Conservation (phyloP, 2,329 filamentous ascomycete genomes). For the Magnaporthiopsis incrustans region DNA sequence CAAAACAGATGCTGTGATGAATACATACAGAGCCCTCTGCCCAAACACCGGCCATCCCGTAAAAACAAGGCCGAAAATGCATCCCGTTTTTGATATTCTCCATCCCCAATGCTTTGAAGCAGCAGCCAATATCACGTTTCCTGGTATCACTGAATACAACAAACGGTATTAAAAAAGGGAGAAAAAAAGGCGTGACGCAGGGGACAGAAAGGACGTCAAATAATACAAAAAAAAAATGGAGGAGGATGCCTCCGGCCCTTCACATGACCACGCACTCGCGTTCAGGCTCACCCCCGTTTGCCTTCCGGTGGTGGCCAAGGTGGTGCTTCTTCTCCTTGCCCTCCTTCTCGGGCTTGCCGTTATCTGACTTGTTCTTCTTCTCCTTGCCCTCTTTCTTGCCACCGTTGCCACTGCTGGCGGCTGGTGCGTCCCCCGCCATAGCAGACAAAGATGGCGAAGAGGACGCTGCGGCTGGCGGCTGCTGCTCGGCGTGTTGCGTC, state of each 20-base stretch:
- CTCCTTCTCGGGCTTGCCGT: constrained; percentile 15
- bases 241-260: neutral
- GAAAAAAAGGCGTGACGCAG: too few relatives aligned
- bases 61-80: neutral
- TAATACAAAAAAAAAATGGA: neutral
- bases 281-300: constrained; percentile 19
- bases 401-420: neutral
- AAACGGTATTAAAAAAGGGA: neutral
- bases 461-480: neutral
- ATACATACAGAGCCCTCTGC: neutral
- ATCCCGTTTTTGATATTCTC: neutral
- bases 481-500: constrained; percentile 19
- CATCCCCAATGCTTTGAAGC: too few relatives aligned
- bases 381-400: constrained; percentile 7
- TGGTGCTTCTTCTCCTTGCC: constrained; percentile 18
- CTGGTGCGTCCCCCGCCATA: neutral
- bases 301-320: constrained; percentile 8
- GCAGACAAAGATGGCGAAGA: neutral
- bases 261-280: constrained; percentile 25
- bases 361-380: constrained; percentile 11
- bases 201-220: neutral
- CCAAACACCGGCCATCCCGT: neutral
- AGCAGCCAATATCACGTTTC: neutral
- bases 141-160: neutral
- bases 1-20: neutral